Conservation (phyloP, 495 filamentous ascomycete species). For the Talaromyces stipitatus region DNA sequence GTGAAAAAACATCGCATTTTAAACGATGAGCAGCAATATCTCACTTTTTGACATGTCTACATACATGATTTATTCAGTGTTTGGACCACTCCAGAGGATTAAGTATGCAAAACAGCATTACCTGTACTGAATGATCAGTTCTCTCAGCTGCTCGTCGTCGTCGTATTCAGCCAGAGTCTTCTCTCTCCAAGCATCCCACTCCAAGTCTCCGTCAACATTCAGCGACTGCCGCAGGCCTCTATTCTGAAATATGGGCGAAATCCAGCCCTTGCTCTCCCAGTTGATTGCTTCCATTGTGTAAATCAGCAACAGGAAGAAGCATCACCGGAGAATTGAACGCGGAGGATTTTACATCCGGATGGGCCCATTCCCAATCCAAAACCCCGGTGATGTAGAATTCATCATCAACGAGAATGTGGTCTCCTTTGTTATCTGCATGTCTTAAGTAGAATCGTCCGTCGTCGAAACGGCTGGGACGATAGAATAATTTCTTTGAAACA, state of each 20-base stretch:
- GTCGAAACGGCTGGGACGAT: conserved; percentile 10
- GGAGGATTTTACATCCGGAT: conserved; percentile 22
- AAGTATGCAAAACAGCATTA: too few relatives aligned
- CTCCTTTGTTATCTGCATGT: conserved; percentile 38
- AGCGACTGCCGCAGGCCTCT: conserved; percentile 25
- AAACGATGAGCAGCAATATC: too few relatives aligned
- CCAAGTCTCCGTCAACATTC: conserved; percentile 16
- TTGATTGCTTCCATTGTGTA: conserved; percentile 28
- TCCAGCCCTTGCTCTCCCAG: conserved; percentile 25
- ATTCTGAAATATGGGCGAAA: conserved; percentile 24
- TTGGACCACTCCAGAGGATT: too few relatives aligned
- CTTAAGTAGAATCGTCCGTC: conserved; percentile 32
- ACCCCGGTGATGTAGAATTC: conserved; percentile 36
- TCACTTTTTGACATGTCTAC: too few relatives aligned
- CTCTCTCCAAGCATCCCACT: conserved; percentile 27
- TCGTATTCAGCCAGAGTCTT: conserved; percentile 19
- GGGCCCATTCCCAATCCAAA: conserved; percentile 39
- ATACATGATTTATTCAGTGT: too few relatives aligned
- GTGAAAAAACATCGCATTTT: too few relatives aligned
- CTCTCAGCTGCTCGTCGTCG: conserved; percentile 18
- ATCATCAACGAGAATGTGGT: conserved; percentile 37
- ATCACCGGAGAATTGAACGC: conserved; percentile 36
- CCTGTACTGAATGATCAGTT: conserved; percentile 1
- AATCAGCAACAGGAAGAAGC: conserved; percentile 33
- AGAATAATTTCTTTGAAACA: conserved; percentile 7